phyloP scores from a whole-genome alignment of 305 asterid genomes.

The Stenogyne calaminthoides region DNA sequence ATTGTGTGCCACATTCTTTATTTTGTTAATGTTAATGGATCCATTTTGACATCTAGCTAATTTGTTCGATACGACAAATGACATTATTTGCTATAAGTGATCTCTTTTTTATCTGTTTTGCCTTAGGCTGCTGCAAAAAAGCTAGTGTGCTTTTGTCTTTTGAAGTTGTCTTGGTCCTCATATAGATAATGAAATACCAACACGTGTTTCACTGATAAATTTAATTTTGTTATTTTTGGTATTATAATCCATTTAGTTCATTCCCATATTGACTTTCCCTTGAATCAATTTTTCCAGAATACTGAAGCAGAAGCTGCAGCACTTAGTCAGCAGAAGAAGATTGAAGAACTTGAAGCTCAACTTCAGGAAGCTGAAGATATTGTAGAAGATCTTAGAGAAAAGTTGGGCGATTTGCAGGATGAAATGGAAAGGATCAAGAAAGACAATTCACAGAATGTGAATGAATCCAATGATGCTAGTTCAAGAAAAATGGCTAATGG shows the following conservation, averaged over 20 bases:
- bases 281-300: slow-evolving; percentile 45
- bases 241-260: neutral
- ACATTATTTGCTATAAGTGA: neutral
- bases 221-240: neutral
- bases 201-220: neutral
- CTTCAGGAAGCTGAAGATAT: slow-evolving; percentile 94
- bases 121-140: neutral
- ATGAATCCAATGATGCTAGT: slow-evolving; percentile 31
- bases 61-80: neutral
- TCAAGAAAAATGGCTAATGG: slow-evolving; percentile 32
- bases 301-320: slow-evolving; percentile 57
- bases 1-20: neutral
- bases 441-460: slow-evolving; percentile 38
- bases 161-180: neutral
- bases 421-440: slow-evolving; percentile 60
- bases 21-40: neutral
- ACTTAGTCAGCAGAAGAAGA: slow-evolving; percentile 65
- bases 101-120: neutral
- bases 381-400: slow-evolving; percentile 79
- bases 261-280: neutral
- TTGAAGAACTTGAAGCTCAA: slow-evolving; percentile 88
- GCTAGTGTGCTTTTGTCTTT: slow-evolving; percentile 2
- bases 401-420: slow-evolving; percentile 59
- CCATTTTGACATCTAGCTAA: slow-evolving; percentile 13
- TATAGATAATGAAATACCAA: slow-evolving; percentile 4